These are phyloP conservation scores for Cynara cardunculus DNA, from an alignment of 129 eudicot genomes.

Conservation along the genomic window DNA sequence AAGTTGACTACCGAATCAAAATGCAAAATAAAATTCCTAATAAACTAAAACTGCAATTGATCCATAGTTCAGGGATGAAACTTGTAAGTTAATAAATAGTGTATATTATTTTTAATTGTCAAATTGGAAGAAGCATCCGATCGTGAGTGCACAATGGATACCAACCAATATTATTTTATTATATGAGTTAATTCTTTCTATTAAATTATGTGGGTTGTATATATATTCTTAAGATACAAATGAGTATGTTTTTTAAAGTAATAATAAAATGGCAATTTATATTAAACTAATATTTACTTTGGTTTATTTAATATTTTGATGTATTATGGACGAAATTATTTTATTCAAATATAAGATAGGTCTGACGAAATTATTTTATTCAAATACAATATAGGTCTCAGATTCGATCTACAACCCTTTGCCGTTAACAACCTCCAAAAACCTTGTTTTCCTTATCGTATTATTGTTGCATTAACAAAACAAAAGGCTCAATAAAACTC, in stretches of 20 bases:
- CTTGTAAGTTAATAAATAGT: neutral
- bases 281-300: too few species aligned
- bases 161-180: slow-evolving; percentile 3
- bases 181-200: neutral
- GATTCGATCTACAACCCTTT: too few species aligned
- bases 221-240: neutral
- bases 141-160: slow-evolving; percentile 39
- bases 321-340: too few species aligned
- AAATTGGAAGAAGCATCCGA: slow-evolving; percentile 8
- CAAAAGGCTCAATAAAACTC: too few species aligned
- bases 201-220: neutral
- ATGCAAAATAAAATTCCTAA: neutral
- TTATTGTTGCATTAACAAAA: too few species aligned
- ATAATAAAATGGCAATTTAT: too few species aligned
- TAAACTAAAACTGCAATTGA: neutral
- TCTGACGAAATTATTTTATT: too few species aligned
- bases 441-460: too few species aligned
- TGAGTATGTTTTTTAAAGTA: neutral
- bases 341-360: too few species aligned
- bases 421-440: too few species aligned
- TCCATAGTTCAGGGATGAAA: neutral
- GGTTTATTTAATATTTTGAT: too few species aligned
- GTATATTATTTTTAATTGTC: neutral
- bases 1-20: neutral
- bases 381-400: too few species aligned